Evolutionary conservation across 768 basidiomycete species (phyloP).

Genomic region (Chlorophyllum brunneum): DNA sequence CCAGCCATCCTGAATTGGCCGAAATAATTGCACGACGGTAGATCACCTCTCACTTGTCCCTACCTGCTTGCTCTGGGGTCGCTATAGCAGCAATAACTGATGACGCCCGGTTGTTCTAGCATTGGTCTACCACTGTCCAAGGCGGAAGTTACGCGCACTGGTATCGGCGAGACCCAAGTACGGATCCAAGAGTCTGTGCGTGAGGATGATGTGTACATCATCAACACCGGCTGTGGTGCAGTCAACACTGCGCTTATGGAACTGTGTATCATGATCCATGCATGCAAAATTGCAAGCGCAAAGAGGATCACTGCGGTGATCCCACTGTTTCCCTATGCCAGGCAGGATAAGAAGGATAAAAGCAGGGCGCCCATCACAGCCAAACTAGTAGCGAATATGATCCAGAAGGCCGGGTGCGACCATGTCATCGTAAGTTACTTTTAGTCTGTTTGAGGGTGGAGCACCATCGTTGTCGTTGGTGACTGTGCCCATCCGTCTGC

Average conservation of each 20-base stretch:
- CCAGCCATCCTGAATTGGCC: conserved; percentile 93
- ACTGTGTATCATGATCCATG: conserved; percentile 98
- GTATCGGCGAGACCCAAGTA: conserved; percentile 89
- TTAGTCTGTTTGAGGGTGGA: background rate
- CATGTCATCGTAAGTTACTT: conserved; percentile 83
- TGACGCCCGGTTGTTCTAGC: conserved; percentile 38
- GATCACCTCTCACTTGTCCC: conserved; percentile 22
- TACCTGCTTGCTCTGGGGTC: too few species aligned
- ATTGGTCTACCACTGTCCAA: conserved; percentile 87
- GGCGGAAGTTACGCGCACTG: conserved; percentile 83
- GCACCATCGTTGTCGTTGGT: background rate
- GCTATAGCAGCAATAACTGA: background rate
- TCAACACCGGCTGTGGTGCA: conserved; percentile 85
- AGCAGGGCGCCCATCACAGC: conserved; percentile 97
- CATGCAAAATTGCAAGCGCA: conserved; percentile 99
- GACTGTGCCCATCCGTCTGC: background rate
- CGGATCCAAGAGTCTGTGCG: conserved; percentile 94
- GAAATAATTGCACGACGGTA: conserved; percentile 92
- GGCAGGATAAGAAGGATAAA: conserved; percentile 99
- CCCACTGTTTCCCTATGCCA: conserved; percentile 93
- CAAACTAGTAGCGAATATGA: conserved; percentile 97
- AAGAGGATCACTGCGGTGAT: conserved; percentile 98
- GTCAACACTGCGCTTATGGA: conserved; percentile 98
- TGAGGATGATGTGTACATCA: conserved; percentile 98
- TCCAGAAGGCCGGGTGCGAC: conserved; percentile 89